These are phyloP conservation scores for Alternaria sp. DNA, from an alignment of 2,329 filamentous ascomycete species.

Conservation along the genomic window DNA sequence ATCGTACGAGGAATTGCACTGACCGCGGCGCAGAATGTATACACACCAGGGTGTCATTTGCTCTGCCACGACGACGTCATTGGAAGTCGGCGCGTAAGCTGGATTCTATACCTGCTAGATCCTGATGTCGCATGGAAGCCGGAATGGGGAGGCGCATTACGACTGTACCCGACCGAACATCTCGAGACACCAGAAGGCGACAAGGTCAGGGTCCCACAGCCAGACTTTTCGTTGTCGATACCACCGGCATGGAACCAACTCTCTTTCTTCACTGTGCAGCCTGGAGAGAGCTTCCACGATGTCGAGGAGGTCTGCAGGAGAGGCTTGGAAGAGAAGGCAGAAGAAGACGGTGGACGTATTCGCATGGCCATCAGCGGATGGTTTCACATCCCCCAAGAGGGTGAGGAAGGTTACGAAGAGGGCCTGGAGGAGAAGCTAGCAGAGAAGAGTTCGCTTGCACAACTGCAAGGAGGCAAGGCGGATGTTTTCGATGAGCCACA, in stretches of 20 bases:
- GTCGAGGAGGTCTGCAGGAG: constrained; percentile 94
- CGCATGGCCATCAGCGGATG: constrained; percentile 98
- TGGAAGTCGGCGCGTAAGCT: constrained; percentile 93
- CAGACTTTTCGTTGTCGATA: constrained; percentile 81
- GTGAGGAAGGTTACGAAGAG: constrained; percentile 88
- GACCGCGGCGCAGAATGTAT: constrained; percentile 70
- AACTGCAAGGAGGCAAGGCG: constrained; percentile 84
- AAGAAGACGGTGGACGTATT: constrained; percentile 76
- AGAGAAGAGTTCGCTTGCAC: constrained; percentile 88
- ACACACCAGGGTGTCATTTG: constrained; percentile 93
- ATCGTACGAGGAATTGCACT: constrained; percentile 16
- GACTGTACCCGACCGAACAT: constrained; percentile 78
- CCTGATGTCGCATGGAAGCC: constrained; percentile 89
- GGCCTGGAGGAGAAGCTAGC: constrained; percentile 89
- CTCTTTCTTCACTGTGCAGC: constrained; percentile 97
- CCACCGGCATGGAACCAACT: constrained; percentile 97
- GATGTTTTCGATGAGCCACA: constrained; percentile 88
- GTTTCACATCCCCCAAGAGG: constrained; percentile 97
- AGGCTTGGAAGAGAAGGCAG: constrained; percentile 66
- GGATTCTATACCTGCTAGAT: constrained; percentile 94
- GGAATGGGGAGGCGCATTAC: constrained; percentile 90
- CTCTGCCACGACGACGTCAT: constrained; percentile 99
- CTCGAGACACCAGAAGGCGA: constrained; percentile 73
- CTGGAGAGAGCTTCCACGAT: constrained; percentile 98
- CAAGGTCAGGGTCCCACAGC: constrained; percentile 78